Conservation (phyloP, 1,284 basidiomycete species). For the Entoloma clypeatum region DNA sequence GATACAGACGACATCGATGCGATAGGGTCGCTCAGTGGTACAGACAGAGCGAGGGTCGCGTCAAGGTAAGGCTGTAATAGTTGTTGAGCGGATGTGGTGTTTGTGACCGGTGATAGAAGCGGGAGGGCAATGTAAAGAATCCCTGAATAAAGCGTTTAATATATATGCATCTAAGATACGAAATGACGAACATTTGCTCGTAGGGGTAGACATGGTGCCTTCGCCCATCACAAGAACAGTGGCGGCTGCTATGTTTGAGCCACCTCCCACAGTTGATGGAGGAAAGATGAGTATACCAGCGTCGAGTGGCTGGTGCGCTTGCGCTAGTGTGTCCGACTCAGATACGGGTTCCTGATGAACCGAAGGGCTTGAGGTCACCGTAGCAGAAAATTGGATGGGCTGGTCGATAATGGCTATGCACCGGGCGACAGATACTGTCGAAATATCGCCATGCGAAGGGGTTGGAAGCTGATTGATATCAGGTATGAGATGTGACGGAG, state of each 20-base stretch:
- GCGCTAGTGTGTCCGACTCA: conserved; percentile 20
- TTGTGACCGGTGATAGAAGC: conserved; percentile 23
- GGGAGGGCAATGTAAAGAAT: conserved; percentile 61
- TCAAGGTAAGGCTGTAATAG: conserved; percentile 61
- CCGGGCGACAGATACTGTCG: conserved; percentile 42
- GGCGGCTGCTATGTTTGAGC: conserved; percentile 50
- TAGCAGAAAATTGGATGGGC: conserved; percentile 36
- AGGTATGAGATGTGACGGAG: conserved; percentile 31
- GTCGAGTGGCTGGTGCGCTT: conserved; percentile 43
- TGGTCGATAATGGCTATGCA: conserved; percentile 67
- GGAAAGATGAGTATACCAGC: conserved; percentile 82
- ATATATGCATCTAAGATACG: conserved; percentile 1
- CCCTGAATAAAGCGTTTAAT: conserved; percentile 35
- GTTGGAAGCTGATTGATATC: conserved; percentile 17
- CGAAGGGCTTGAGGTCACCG: conserved; percentile 7
- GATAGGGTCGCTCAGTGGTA: conserved; percentile 16
- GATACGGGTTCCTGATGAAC: conserved; percentile 19
- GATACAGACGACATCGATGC: conserved; percentile 4
- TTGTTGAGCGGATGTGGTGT: conserved; percentile 36
- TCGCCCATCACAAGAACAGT: conserved; percentile 78
- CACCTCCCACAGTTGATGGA: conserved; percentile 52
- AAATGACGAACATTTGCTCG: conserved; percentile 67
- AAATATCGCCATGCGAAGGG: conserved; percentile 9
- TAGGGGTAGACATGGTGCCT: conserved; percentile 81
- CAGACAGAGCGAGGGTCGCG: conserved; percentile 39